These are phyloP conservation scores for Spergularia bocconei DNA, from an alignment of 148 eudicot species.

Conservation along the genomic window DNA sequence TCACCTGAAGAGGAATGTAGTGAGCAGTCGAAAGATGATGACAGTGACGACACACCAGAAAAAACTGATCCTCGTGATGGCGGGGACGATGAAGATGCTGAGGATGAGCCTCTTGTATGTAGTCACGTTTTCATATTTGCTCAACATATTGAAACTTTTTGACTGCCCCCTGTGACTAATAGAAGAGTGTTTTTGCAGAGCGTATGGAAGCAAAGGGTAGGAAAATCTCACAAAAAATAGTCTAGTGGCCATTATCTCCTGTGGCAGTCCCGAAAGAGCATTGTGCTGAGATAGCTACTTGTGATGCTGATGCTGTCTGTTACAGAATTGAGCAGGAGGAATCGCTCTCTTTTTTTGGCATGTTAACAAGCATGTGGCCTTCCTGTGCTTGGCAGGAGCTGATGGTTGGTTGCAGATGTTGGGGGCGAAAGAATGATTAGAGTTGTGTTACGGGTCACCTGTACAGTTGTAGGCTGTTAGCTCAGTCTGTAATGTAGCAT, in stretches of 20 bases:
- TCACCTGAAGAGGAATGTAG: conserved; percentile 24
- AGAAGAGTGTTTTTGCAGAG: conserved; percentile 42
- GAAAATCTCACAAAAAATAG: conserved; percentile 42
- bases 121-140: neutral
- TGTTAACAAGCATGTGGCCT: neutral
- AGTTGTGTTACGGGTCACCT: conserved; percentile 17
- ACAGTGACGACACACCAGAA: conserved; percentile 20
- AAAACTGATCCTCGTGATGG: conserved; percentile 29
- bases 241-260: conserved; percentile 13
- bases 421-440: neutral
- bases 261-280: neutral
- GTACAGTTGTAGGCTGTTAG: conserved; percentile 30
- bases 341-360: neutral
- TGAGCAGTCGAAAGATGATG: conserved; percentile 38
- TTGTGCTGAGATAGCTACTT: neutral
- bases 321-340: conserved; percentile 5
- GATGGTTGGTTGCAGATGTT: conserved; percentile 4
- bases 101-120: conserved; percentile 83
- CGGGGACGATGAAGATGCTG: conserved; percentile 49
- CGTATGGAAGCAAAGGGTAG: conserved; percentile 58
- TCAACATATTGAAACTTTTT: neutral
- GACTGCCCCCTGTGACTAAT: conserved; percentile 14
- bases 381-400: conserved; percentile 8
- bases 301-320: conserved; percentile 3
- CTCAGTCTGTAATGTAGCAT: conserved; percentile 34